Percentiles rank a stretch among this genome's conserved stretches.
Conservation (phyloP, 2,329 filamentous ascomycete genomes). For the Balansia obtecta region DNA sequence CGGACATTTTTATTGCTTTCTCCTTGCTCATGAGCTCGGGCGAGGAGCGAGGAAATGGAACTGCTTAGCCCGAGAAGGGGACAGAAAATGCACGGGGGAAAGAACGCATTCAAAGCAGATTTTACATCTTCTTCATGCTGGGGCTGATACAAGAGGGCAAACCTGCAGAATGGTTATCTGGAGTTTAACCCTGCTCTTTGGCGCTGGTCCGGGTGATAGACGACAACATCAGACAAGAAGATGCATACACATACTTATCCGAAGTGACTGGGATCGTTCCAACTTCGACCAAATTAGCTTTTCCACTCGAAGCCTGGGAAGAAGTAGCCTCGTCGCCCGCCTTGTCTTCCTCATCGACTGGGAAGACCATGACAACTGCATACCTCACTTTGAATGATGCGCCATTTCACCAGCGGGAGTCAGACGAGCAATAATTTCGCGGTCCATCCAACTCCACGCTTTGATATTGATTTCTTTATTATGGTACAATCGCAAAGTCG, state of each 20-base stretch:
- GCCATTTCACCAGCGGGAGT: background rate
- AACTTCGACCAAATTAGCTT: background rate
- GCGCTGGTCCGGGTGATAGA: background rate
- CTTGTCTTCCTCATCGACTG: too few relatives aligned
- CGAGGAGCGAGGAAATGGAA: too few relatives aligned
- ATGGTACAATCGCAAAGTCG: background rate
- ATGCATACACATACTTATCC: background rate
- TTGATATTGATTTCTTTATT: background rate
- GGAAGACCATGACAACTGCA: too few relatives aligned
- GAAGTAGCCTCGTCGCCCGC: too few relatives aligned
- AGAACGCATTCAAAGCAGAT: too few relatives aligned
- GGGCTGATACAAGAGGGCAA: background rate
- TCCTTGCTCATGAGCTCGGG: too few relatives aligned
- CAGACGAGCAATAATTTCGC: background rate
- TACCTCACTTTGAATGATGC: too few relatives aligned
- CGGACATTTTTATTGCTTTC: too few relatives aligned
- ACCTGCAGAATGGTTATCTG: conserved; percentile 1
- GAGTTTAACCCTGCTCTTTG: conserved; percentile 1
- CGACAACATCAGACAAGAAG: background rate
- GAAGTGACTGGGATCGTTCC: background rate
- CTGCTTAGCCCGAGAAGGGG: too few relatives aligned
- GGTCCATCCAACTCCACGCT: background rate
- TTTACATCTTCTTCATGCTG: background rate
- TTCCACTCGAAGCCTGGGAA: background rate
- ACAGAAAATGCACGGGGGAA: too few relatives aligned